Evolutionary conservation across 163 green algal genomes (phyloP).

Genomic region (Chlamydomonas reinhardtii): DNA sequence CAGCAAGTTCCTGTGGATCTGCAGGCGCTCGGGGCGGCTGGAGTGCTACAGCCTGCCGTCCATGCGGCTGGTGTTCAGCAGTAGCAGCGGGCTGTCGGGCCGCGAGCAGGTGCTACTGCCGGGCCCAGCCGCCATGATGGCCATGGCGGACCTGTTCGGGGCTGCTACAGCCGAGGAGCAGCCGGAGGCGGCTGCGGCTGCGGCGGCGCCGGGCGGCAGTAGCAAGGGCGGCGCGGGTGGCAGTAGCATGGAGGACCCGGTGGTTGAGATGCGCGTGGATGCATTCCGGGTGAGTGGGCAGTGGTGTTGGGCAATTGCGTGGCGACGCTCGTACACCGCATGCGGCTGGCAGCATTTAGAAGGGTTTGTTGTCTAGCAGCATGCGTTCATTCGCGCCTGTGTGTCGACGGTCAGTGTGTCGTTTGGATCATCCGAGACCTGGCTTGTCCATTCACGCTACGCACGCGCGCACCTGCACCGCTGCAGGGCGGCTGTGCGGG

Average conservation of each 20-base stretch:
- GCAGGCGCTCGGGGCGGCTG: constrained; percentile 33
- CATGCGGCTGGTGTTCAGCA: constrained; percentile 59
- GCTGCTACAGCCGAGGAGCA: not conserved
- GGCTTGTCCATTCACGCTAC: too few species aligned
- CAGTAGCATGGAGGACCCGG: constrained; percentile 8
- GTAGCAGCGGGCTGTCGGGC: constrained; percentile 37
- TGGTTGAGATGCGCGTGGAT: constrained; percentile 76
- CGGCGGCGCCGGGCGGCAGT: too few species aligned
- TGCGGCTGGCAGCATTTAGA: too few species aligned
- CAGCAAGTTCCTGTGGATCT: constrained; percentile 41
- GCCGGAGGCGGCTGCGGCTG: constrained; percentile 11
- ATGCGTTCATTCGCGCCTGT: too few species aligned
- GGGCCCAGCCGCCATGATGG: not conserved
- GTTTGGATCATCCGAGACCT: too few species aligned
- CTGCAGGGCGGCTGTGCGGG: not conserved
- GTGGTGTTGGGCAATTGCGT: not conserved
- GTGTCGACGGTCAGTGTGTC: too few species aligned
- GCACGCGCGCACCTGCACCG: too few species aligned
- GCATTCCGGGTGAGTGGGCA: constrained; percentile 57
- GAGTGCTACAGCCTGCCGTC: constrained; percentile 38
- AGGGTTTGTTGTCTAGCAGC: too few species aligned
- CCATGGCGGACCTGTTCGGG: constrained; percentile 36
- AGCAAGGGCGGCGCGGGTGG: not conserved
- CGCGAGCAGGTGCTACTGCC: constrained; percentile 30
- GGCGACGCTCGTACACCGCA: too few species aligned